phyloP scores from a whole-genome alignment of 1,284 basidiomycete species.

The Ganoderma lucidum region DNA sequence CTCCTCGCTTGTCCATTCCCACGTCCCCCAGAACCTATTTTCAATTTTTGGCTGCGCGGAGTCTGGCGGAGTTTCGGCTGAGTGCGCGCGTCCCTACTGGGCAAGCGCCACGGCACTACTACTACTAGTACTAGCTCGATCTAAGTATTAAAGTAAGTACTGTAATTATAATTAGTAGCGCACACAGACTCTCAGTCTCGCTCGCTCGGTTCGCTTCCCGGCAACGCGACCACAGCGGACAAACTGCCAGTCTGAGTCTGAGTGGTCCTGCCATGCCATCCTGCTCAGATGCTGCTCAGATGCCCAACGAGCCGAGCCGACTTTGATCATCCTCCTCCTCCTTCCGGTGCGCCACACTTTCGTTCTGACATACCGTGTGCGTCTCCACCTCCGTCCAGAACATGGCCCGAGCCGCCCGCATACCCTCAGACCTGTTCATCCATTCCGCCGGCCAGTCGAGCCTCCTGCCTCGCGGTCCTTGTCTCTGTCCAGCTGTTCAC shows the following conservation, averaged over 20 bases:
- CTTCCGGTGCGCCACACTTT: neutral
- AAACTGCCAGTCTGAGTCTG: constrained; percentile 16
- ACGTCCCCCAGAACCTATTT: neutral
- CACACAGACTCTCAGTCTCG: neutral
- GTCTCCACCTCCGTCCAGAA: neutral
- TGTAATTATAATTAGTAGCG: no score
- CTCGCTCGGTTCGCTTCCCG: constrained; percentile 13
- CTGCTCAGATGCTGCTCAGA: neutral
- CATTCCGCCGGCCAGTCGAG: constrained; percentile 18
- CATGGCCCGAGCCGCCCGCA: constrained; percentile 8
- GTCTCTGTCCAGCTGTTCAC: neutral
- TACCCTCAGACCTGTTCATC: constrained; percentile 10
- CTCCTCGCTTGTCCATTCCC: constrained; percentile 21
- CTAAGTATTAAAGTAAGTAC: no score
- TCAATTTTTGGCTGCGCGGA: constrained; percentile 20
- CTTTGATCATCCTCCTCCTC: constrained; percentile 6
- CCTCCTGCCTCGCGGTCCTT: constrained; percentile 19
- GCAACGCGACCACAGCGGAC: constrained; percentile 15
- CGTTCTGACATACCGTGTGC: neutral
- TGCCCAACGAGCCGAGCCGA: constrained; percentile 13
- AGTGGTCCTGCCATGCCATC: neutral
- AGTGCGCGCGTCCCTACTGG: constrained; percentile 15
- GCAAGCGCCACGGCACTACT: constrained; percentile 12
- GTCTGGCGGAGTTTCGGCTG: constrained; percentile 26
- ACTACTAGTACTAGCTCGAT: no score